A percentile compares a stretch with the other conserved stretches of the same genome.
Evolutionary conservation across 257 asterid genomes (phyloP).

Genomic region (Thymus quinquecostatus): DNA sequence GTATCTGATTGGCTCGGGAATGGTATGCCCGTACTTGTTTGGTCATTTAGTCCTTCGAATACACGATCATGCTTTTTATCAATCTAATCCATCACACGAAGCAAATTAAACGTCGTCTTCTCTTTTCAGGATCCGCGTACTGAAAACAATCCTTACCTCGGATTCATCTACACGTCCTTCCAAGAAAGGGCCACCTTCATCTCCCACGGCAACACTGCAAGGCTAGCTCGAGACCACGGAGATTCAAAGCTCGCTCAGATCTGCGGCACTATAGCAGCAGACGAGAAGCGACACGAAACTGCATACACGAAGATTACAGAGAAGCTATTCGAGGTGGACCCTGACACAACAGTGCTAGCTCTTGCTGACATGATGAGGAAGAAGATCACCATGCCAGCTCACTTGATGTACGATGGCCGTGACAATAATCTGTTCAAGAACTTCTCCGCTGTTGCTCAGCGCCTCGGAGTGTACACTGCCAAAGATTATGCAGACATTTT

Average conservation of each 20-base stretch:
- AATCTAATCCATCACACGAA: too few relatives aligned
- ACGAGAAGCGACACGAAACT: constrained; percentile 68
- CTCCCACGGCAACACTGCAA: constrained; percentile 66
- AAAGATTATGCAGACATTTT: constrained; percentile 61
- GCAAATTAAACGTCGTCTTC: too few relatives aligned
- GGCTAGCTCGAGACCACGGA: constrained; percentile 58
- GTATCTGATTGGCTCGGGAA: constrained; percentile 74
- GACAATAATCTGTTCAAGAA: constrained; percentile 56
- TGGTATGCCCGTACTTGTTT: constrained; percentile 38
- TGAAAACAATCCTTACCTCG: constrained; percentile 65
- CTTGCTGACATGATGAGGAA: constrained; percentile 75
- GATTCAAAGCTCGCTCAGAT: constrained; percentile 62
- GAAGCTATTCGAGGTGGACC: constrained; percentile 63
- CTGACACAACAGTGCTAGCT: constrained; percentile 57
- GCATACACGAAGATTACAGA: constrained; percentile 65
- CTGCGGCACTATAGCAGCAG: constrained; percentile 64
- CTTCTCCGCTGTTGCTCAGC: constrained; percentile 61
- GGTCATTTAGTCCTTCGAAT: too few relatives aligned
- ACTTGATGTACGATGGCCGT: constrained; percentile 63
- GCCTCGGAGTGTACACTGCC: constrained; percentile 59
- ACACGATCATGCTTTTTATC: too few relatives aligned
- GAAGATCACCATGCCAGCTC: constrained; percentile 68
- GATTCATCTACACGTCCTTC: constrained; percentile 68
- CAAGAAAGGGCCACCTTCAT: constrained; percentile 72
- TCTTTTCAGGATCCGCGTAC: constrained; percentile 57